Conservation (phyloP, 2,329 filamentous ascomycete species). For the Fusarium clavum region DNA sequence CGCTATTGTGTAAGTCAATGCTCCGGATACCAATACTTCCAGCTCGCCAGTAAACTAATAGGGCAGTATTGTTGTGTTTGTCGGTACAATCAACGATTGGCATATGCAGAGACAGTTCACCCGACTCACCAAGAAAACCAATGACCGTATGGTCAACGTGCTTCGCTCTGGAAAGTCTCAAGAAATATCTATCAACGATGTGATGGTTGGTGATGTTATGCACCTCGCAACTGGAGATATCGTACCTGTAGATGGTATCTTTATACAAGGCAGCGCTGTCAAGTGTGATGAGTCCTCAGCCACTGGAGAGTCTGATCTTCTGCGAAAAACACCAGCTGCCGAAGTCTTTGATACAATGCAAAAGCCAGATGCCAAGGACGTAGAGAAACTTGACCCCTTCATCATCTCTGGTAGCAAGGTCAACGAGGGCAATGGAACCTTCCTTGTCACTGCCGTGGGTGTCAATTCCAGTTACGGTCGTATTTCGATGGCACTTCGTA, state of each 20-base stretch:
- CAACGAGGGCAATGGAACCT: constrained; percentile 65
- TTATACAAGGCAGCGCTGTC: constrained; percentile 65
- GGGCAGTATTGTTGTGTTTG: constrained; percentile 67
- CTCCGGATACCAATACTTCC: constrained; percentile 43
- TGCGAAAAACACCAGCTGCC: constrained; percentile 73
- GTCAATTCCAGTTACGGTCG: constrained; percentile 65
- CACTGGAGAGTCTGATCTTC: constrained; percentile 78
- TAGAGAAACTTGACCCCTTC: constrained; percentile 71
- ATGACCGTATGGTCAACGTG: constrained; percentile 73
- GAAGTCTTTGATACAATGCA: constrained; percentile 67
- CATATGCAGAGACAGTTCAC: constrained; percentile 75
- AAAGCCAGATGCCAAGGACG: constrained; percentile 55
- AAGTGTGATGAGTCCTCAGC: constrained; percentile 80
- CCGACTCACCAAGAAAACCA: constrained; percentile 70
- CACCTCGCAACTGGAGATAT: constrained; percentile 77
- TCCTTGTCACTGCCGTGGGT: constrained; percentile 67
- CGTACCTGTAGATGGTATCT: constrained; percentile 76
- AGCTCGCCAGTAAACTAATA: constrained; percentile 1
- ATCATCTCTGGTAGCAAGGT: constrained; percentile 69
- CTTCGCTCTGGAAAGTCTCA: constrained; percentile 73
- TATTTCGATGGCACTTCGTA: constrained; percentile 66
- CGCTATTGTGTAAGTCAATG: constrained; percentile 62
- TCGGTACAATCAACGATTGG: constrained; percentile 74
- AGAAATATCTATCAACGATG: constrained; percentile 73
- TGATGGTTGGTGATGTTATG: constrained; percentile 77